A percentile compares a stretch with the other conserved stretches of the same genome.
phyloP scores from a whole-genome alignment of 106 monocot genomes.

The Cymbidium sinense region DNA sequence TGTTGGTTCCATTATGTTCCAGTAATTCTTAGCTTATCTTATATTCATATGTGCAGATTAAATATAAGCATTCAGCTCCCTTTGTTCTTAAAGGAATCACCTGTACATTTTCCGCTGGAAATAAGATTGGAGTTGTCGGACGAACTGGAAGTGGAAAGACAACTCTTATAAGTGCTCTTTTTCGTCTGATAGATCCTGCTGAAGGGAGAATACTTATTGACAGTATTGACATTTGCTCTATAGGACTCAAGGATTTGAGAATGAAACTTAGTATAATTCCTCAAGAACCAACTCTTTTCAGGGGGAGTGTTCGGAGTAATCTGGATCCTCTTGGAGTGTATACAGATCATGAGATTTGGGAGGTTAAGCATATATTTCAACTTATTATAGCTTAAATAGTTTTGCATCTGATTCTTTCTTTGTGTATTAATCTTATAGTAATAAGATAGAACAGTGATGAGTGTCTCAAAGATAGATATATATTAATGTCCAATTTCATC shows the following conservation, averaged over 20 bases:
- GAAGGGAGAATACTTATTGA: conserved; percentile 61
- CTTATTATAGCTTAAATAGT: neutral
- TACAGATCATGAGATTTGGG: conserved; percentile 68
- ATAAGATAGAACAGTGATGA: neutral
- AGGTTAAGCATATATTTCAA: conserved; percentile 23
- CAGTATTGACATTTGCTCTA: conserved; percentile 46
- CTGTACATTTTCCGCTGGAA: conserved; percentile 52
- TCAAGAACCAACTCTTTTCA: conserved; percentile 72
- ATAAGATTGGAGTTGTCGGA: conserved; percentile 65
- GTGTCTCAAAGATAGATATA: neutral
- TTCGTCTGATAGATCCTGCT: conserved; percentile 55
- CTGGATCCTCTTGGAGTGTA: conserved; percentile 60
- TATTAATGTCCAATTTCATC: neutral
- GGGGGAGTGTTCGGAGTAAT: conserved; percentile 60
- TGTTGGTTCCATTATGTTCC: neutral
- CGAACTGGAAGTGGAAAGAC: conserved; percentile 76
- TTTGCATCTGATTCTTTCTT: neutral
- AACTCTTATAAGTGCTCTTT: conserved; percentile 67
- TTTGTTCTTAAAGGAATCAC: conserved; percentile 69
- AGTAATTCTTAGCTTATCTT: neutral
- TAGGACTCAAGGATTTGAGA: conserved; percentile 65
- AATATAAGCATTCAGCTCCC: conserved; percentile 35
- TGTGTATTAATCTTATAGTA: neutral
- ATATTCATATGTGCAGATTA: conserved; percentile 28
- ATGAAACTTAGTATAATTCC: conserved; percentile 77